These are phyloP conservation scores for Neospora caninum DNA, from an alignment of 169 alveolate species.

Conservation along the genomic window DNA sequence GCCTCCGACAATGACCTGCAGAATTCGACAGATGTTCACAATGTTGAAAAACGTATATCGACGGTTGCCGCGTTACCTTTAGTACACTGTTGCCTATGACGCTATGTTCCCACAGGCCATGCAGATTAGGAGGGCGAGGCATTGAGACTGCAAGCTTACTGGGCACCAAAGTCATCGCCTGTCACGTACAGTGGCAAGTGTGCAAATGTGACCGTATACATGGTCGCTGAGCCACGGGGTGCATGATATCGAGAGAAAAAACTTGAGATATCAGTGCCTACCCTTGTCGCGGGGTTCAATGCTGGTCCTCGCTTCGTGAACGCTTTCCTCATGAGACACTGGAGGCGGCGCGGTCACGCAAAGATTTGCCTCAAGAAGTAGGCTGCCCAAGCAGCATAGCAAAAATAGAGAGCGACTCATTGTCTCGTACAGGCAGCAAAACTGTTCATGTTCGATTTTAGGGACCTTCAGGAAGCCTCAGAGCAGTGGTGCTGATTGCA, in stretches of 20 bases:
- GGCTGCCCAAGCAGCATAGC: constrained; percentile 29
- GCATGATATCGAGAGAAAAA: background rate
- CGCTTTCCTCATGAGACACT: background rate
- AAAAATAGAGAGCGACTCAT: background rate
- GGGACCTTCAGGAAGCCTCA: background rate
- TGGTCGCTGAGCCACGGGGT: background rate
- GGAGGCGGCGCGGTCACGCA: constrained; percentile 2
- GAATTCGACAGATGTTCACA: background rate
- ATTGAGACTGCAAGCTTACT: background rate
- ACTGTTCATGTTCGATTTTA: background rate
- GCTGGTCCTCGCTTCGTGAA: background rate
- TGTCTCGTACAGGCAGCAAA: background rate
- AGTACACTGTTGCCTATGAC: constrained; percentile 28
- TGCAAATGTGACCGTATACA: constrained; percentile 35
- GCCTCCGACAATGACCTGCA: constrained; percentile 33
- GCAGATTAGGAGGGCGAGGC: background rate
- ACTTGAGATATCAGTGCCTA: background rate
- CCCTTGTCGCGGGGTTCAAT: background rate
- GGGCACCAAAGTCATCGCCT: constrained; percentile 21
- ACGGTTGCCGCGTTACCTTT: background rate
- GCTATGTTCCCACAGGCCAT: background rate
- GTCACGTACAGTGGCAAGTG: constrained; percentile 29
- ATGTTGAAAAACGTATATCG: background rate
- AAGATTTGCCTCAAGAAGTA: background rate
- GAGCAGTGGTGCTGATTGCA: background rate